Evolutionary conservation across 257 asterid species (phyloP).

Genomic region (Przewalskia tangutica): DNA sequence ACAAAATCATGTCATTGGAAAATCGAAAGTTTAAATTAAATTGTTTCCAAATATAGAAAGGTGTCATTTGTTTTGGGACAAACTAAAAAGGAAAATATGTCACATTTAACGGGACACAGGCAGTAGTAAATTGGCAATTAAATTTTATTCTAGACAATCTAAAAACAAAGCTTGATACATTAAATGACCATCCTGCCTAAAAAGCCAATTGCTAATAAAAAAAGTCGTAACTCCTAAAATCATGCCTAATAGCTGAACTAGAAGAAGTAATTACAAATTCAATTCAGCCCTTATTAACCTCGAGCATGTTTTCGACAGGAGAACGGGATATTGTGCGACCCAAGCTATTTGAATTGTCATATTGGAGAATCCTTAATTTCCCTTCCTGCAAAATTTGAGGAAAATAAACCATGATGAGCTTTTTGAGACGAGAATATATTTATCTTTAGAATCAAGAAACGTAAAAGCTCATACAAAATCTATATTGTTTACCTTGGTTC

Average conservation of each 20-base stretch:
- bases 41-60: not conserved
- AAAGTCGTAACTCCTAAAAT: not conserved
- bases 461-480: not conserved
- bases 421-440: not conserved
- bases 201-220: not conserved
- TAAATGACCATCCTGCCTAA: not conserved
- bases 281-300: slow-evolving; percentile 32
- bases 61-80: not conserved
- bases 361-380: slow-evolving; percentile 81
- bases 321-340: slow-evolving; percentile 27
- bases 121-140: not conserved
- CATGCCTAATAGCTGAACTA: not conserved
- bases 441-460: not conserved
- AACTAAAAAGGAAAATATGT: not conserved
- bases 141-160: not conserved
- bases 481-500: slow-evolving; percentile 59
- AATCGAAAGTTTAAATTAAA: not conserved
- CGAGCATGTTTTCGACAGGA: slow-evolving; percentile 56
- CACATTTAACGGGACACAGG: not conserved
- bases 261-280: not conserved
- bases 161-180: not conserved
- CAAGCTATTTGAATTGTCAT: slow-evolving; percentile 43
- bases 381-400: slow-evolving; percentile 65
- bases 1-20: not conserved
- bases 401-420: not conserved